Conservation (phyloP, 2,329 filamentous ascomycete genomes). For the Pseudocercospora vitis region DNA sequence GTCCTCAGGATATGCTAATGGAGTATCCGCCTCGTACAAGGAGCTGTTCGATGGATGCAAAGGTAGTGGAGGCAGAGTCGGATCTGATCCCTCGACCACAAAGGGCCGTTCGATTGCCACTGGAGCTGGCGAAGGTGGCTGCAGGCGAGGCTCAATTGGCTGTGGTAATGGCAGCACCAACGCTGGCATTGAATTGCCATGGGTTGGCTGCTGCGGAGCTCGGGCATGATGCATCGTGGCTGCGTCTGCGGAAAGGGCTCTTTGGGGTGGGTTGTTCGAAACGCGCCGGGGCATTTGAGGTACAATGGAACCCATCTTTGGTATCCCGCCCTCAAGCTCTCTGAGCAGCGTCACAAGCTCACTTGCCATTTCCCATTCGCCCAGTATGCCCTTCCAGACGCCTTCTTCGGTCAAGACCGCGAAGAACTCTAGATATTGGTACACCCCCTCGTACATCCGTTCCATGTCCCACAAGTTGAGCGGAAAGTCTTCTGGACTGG, state of each 20-base stretch:
- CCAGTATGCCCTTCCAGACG: conserved; percentile 78
- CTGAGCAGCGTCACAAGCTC: conserved; percentile 85
- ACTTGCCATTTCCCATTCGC: conserved; percentile 88
- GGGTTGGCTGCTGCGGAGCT: conserved; percentile 10
- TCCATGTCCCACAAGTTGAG: conserved; percentile 98
- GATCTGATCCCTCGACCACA: conserved; percentile 43
- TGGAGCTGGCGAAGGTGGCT: conserved; percentile 31
- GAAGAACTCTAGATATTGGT: conserved; percentile 92
- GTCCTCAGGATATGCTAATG: conserved; percentile 44
- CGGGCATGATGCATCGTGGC: conserved; percentile 21
- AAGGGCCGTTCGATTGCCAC: conserved; percentile 66
- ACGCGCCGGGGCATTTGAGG: conserved; percentile 45
- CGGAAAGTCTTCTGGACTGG: conserved; percentile 82
- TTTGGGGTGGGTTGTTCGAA: conserved; percentile 24
- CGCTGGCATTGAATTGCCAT: conserved; percentile 4
- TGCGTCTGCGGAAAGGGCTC: conserved; percentile 33
- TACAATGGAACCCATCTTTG: conserved; percentile 64
- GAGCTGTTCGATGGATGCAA: conserved; percentile 41
- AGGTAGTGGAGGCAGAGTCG: conserved; percentile 38
- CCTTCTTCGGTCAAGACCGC: conserved; percentile 83
- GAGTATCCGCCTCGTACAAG: conserved; percentile 45
- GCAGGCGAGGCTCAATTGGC: conserved; percentile 11
- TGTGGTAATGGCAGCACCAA: conserved; percentile 11
- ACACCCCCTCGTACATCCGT: conserved; percentile 88
- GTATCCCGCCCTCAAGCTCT: conserved; percentile 82